Conservation (phyloP, 345 rosid species). For the Acer yangbiense region DNA sequence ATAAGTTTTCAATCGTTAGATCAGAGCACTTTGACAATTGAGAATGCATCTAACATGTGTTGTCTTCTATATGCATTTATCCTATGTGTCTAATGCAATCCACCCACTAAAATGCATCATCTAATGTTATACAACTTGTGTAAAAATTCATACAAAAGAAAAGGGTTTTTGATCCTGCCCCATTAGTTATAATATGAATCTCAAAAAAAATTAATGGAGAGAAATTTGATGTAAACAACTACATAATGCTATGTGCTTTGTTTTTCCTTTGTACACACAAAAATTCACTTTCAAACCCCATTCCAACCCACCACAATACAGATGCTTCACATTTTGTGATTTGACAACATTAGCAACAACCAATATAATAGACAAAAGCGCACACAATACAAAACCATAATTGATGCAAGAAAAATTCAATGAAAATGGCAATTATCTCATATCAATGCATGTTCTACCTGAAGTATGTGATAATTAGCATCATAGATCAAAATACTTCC, state of each 20-base stretch:
- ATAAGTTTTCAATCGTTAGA: not conserved
- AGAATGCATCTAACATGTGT: not conserved
- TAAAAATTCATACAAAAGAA: not conserved
- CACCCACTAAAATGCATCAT: not conserved
- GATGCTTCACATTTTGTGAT: not conserved
- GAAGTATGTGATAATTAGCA: not conserved
- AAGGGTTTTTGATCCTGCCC: not conserved
- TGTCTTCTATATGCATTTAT: not conserved
- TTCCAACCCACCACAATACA: not conserved
- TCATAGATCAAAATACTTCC: not conserved
- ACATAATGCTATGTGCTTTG: not conserved
- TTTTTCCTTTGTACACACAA: not conserved
- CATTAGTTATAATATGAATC: not conserved
- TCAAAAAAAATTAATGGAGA: not conserved
- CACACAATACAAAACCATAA: not conserved
- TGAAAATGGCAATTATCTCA: not conserved
- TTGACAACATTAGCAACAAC: not conserved
- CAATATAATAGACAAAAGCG: not conserved
- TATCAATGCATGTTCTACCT: not conserved
- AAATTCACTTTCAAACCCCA: not conserved
- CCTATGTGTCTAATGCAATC: not conserved
- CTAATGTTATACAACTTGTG: not conserved
- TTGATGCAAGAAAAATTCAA: not conserved
- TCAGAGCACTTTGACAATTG: not conserved
- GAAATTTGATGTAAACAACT: not conserved